phyloP scores from a whole-genome alignment of 2,329 filamentous ascomycete genomes.

The Huntiella moniliformis region DNA sequence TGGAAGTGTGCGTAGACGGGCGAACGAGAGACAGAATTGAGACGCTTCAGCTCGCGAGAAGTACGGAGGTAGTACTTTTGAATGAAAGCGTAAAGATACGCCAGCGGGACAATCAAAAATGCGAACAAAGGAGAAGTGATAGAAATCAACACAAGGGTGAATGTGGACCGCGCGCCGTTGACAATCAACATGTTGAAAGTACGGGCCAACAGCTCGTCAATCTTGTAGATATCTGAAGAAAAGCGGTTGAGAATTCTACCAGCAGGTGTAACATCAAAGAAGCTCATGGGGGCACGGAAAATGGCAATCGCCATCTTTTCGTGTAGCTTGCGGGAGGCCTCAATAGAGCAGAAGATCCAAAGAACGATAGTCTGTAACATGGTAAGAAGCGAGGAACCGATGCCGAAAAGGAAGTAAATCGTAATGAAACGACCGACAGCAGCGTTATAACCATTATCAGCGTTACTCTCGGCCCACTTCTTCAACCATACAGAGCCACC shows the following conservation, averaged over 20 bases:
- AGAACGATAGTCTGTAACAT: slow-evolving; percentile 85
- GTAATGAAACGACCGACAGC: slow-evolving; percentile 79
- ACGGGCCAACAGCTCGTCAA: slow-evolving; percentile 85
- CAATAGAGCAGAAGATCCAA: slow-evolving; percentile 99
- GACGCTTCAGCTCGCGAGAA: slow-evolving; percentile 84
- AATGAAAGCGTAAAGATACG: slow-evolving; percentile 71
- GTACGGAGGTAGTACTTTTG: slow-evolving; percentile 94
- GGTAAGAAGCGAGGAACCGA: slow-evolving; percentile 68
- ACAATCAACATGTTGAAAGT: slow-evolving; percentile 95
- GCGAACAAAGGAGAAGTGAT: slow-evolving; percentile 64
- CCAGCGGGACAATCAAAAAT: slow-evolving; percentile 62
- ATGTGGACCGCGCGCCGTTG: slow-evolving; percentile 54
- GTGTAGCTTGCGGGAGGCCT: slow-evolving; percentile 91
- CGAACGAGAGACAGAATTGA: slow-evolving; percentile 88
- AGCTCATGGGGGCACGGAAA: slow-evolving; percentile 94
- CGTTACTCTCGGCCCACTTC: slow-evolving; percentile 71
- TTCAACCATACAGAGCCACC: slow-evolving; percentile 86
- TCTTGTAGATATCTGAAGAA: slow-evolving; percentile 63
- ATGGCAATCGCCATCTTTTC: slow-evolving; percentile 95
- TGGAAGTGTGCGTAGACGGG: slow-evolving; percentile 98
- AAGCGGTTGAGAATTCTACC: slow-evolving; percentile 95
- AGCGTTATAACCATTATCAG: slow-evolving; percentile 45
- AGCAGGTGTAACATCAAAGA: slow-evolving; percentile 92
- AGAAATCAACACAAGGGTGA: slow-evolving; percentile 76
- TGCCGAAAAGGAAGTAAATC: slow-evolving; percentile 85